phyloP scores from a whole-genome alignment of 2,329 filamentous ascomycete genomes.

The Amesomyces nigricolor region DNA sequence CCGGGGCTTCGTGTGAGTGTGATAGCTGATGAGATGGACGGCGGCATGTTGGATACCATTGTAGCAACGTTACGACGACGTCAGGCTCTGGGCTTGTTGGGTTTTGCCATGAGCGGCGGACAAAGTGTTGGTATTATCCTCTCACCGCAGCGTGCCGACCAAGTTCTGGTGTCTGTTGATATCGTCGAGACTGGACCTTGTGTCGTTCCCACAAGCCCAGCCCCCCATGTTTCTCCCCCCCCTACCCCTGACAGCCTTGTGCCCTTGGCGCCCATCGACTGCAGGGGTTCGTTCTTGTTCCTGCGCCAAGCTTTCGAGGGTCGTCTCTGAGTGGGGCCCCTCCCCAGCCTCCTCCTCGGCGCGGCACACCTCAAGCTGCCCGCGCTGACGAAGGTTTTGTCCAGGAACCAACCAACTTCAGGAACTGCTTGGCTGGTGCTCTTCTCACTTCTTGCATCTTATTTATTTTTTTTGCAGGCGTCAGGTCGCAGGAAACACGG shows the following conservation, averaged over 20 bases:
- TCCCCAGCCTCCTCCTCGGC: slow-evolving; percentile 17
- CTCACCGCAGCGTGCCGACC: no score
- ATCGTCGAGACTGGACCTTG: not conserved
- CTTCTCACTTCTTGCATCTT: not conserved
- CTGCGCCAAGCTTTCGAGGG: slow-evolving; percentile 5
- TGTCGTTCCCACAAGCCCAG: not conserved
- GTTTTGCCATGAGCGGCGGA: no score
- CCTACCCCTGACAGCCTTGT: no score
- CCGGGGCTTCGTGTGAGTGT: slow-evolving; percentile 20
- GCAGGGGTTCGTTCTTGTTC: slow-evolving; percentile 1
- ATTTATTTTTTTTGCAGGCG: no score
- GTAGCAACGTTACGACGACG: no score
- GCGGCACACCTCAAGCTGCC: slow-evolving; percentile 4
- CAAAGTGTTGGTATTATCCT: no score
- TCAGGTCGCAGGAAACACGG: no score
- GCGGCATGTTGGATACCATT: not conserved
- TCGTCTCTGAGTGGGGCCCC: slow-evolving; percentile 12
- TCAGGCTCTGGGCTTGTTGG: no score
- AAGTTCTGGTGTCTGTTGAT: no score
- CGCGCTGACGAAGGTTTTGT: slow-evolving; percentile 2
- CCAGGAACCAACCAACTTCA: slow-evolving; percentile 9
- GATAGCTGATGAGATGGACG: not conserved
- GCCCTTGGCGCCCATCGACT: not conserved
- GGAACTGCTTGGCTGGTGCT: not conserved
- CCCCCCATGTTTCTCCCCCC: not conserved